Conservation (phyloP, 192 early-diverging fungal species). For the Linnemannia elongata region DNA sequence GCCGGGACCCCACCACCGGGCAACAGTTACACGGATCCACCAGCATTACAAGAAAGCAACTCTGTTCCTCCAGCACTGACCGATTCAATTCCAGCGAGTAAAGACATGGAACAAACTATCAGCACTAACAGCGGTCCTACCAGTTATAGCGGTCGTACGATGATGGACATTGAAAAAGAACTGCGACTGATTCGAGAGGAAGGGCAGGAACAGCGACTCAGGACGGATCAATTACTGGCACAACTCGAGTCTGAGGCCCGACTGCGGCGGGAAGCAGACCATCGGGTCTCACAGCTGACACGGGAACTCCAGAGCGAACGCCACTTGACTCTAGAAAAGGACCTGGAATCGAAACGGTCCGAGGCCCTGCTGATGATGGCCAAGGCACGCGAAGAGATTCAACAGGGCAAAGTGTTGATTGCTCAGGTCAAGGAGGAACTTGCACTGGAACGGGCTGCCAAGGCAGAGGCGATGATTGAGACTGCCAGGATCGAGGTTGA, state of each 20-base stretch:
- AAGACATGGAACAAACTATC: too few species aligned
- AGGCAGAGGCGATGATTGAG: conserved; percentile 9
- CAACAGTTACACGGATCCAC: too few species aligned
- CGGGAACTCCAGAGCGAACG: not conserved
- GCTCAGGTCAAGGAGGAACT: conserved; percentile 20
- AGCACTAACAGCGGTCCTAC: not conserved
- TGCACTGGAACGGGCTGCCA: conserved; percentile 2
- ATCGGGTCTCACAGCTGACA: not conserved
- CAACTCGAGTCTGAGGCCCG: conserved; percentile 19
- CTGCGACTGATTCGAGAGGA: conserved; percentile 5
- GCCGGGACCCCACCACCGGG: too few species aligned
- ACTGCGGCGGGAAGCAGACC: conserved; percentile 12
- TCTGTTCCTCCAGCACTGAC: too few species aligned
- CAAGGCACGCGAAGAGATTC: conserved; percentile 23
- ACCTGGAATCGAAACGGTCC: conserved; percentile 19
- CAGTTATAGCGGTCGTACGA: not conserved
- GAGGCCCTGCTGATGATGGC: conserved; percentile 35
- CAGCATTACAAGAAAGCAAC: too few species aligned
- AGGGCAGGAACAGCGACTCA: conserved; percentile 5
- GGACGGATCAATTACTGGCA: conserved; percentile 11
- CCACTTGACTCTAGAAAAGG: conserved; percentile 4
- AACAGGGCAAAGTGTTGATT: not conserved
- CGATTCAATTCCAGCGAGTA: too few species aligned
- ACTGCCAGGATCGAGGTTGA: conserved; percentile 2
- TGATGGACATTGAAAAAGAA: conserved; percentile 12